Base-by-base conservation (phyloP, 352 stramenopile species). In the Phytophthora aleatoria region DNA sequence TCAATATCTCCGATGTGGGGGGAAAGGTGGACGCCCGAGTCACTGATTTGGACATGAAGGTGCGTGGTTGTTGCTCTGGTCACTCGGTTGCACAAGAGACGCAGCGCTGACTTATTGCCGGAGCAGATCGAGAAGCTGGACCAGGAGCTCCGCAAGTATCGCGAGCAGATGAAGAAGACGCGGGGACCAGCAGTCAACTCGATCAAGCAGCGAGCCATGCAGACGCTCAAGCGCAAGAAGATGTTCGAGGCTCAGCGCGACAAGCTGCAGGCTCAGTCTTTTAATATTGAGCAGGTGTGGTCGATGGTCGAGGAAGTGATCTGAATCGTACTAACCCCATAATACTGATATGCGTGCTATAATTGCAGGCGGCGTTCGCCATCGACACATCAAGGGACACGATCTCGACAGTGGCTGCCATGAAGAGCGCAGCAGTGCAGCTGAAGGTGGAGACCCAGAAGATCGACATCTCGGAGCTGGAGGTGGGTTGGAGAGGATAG, bases 381-480 rank as follows among this genome's bases (percentile, higher is more conserved):
- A 97, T 98, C 61, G 94, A 99, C 63, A 96, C 83, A 48, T 92
- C 92, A 47, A 96, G 95, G 50, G 93, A 97, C 52, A 97, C 91
- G 27, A 83, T 98, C 1, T 79, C 87, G 38, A 99, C 94, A 0
- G 93, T 99, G 0, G 77, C 90, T 15, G 96, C 97, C 1, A 98
- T 99, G 94, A 99, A 98, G 77, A 87, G 81, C 50, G 96, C 95
- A 15, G 73, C 77, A 7, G 83, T 90, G 58, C 89, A 92, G 47
- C 76, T 99, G 5, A 99, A 98, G 71, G 82, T 83, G 5, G 93
- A 99, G 71, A 94, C 94, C 27, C 95, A 99, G 68, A 97, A 99
- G 79, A 91, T 99, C 54, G 86, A 99, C 67, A 92, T 99, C 50
- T 89, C 95, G 50, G 93, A 98, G 57, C 86, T 99, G 1, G 97